Base-by-base conservation (phyloP, 116 monocot species). In the Iris pallida region DNA sequence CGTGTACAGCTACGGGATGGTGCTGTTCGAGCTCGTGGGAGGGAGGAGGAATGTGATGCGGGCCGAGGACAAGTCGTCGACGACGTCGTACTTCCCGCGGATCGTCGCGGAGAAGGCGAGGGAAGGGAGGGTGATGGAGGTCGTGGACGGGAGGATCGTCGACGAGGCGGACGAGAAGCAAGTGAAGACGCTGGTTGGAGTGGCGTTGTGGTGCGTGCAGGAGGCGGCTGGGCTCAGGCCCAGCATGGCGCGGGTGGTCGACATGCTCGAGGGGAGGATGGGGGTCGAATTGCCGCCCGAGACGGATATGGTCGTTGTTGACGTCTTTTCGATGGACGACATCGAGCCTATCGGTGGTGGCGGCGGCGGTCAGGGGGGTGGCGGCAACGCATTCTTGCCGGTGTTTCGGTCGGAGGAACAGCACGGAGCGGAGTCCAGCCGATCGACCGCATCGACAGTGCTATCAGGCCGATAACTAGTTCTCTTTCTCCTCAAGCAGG, bases 1-100 rank as follows among this genome's bases (percentile, higher is more conserved):
- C 45, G 67, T 91, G 2, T 91, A 76, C 68, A 83, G 91, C 82
- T 91, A 80, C 42, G 91, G 91, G 2, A 80, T 91, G 85, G 88
- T 88, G 10, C 67, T 85, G 42, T 68, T 91, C 17, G 91, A 91
- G 82, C 51, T 87, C 4, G 63, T 91, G 0, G 82, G 85, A 6
- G 91, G 91, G 16, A 66, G 85, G 7, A 63, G 87, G 30, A 87
- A 80, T 65, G 57, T 77, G 1, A 41, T 65, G 8, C 77, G 45
- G 1, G 3, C 19, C 4, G 65, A 20, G 1, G 51, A 65, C 19
- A n/a, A 14, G n/a, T 69, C 20, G 15, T 9, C 10, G 12, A 15
- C 45, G 15, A 41, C 47, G 45, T 85, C 85, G 4, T 85, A 85
- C 63, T 85, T 91, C 45, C 88, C 91, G 18, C 71, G 57, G 70